phyloP scores from a whole-genome alignment of 2,329 filamentous ascomycete genomes.

The Xylariaceae sp. region DNA sequence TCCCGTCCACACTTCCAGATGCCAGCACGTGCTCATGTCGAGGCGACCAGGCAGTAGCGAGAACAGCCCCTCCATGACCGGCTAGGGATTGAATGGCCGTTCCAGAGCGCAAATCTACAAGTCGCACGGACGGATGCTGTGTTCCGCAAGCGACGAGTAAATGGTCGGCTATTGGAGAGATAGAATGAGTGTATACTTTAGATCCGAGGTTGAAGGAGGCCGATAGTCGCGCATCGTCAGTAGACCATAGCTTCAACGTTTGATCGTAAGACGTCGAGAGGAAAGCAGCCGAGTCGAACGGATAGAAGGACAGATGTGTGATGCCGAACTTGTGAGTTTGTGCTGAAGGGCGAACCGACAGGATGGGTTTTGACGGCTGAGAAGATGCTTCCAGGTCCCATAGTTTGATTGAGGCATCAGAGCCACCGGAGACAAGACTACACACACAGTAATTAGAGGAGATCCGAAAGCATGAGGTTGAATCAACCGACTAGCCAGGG shows the following conservation, averaged over 20 bases:
- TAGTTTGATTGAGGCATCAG: slow-evolving; percentile 78
- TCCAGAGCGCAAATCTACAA: slow-evolving; percentile 83
- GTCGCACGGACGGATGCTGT: slow-evolving; percentile 76
- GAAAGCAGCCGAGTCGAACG: slow-evolving; percentile 73
- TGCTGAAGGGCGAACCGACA: slow-evolving; percentile 46
- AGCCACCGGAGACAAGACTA: slow-evolving; percentile 79
- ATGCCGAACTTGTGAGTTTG: slow-evolving; percentile 65
- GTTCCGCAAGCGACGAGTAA: slow-evolving; percentile 86
- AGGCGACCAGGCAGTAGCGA: slow-evolving; percentile 79
- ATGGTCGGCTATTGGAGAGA: slow-evolving; percentile 69
- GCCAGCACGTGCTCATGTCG: slow-evolving; percentile 75
- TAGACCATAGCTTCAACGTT: slow-evolving; percentile 72
- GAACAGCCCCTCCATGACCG: slow-evolving; percentile 64
- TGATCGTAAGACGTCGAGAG: slow-evolving; percentile 77
- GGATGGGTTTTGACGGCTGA: slow-evolving; percentile 54
- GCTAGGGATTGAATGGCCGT: slow-evolving; percentile 69
- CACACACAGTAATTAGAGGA: not conserved
- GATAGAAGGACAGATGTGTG: slow-evolving; percentile 74
- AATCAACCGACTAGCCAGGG: not conserved
- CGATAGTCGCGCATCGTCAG: slow-evolving; percentile 57
- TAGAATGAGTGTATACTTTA: slow-evolving; percentile 72
- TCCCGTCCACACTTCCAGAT: slow-evolving; percentile 81
- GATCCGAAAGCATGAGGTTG: not conserved
- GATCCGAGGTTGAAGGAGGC: slow-evolving; percentile 67
- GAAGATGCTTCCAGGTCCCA: slow-evolving; percentile 74